phyloP scores from a whole-genome alignment of 352 stramenopile species.

The Phytopythium boreale region DNA sequence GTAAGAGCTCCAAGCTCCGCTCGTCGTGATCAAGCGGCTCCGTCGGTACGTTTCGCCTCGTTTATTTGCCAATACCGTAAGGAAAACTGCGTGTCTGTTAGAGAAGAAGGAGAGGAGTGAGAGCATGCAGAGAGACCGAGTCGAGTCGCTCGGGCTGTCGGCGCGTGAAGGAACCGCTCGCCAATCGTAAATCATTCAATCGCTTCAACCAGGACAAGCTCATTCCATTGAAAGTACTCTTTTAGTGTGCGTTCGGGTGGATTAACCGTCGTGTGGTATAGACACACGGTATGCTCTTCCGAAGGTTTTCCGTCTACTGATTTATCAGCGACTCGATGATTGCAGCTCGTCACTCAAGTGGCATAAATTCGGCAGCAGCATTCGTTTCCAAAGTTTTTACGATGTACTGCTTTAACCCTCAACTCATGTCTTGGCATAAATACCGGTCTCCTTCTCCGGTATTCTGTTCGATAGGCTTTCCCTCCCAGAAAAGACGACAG shows the following conservation, averaged over 20 bases:
- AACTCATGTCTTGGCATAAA: no score
- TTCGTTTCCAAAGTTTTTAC: no score
- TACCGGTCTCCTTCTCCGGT: background rate
- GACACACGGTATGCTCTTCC: background rate
- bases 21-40: background rate
- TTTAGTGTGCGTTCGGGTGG: no score
- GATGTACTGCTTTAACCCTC: no score
- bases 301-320: background rate
- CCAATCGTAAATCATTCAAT: background rate
- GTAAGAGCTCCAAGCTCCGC: background rate
- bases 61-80: constrained; percentile 9
- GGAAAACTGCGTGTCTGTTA: constrained; percentile 6
- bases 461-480: constrained; percentile 1
- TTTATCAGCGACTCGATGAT: no score
- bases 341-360: no score
- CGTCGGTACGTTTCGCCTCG: background rate
- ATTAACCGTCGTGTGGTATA: background rate
- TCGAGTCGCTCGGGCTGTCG: background rate
- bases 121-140: background rate
- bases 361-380: no score
- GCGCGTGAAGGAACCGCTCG: no score
- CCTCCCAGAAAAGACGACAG: background rate
- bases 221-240: no score
- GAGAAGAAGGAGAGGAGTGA: background rate
- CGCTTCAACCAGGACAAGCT: background rate